Conservation (phyloP, 2,329 filamentous ascomycete genomes). For the Xenoacremonium recifei region DNA sequence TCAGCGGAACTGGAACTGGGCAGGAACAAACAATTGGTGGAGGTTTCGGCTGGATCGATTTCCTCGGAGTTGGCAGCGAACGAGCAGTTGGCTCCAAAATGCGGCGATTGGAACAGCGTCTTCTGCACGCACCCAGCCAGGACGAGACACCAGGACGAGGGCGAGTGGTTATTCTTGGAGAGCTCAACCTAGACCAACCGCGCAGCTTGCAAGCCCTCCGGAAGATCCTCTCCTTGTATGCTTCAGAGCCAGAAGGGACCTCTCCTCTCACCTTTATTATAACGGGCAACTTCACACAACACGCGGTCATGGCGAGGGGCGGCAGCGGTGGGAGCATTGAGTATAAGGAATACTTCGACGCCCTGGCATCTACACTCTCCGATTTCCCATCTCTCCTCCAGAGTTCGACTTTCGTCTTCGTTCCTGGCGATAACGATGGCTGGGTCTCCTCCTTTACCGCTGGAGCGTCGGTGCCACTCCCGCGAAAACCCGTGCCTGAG, state of each 20-base stretch:
- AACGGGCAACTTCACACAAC: constrained; percentile 76
- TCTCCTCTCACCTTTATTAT: constrained; percentile 79
- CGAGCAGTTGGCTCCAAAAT: constrained; percentile 79
- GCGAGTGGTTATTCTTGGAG: constrained; percentile 74
- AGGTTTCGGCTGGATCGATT: constrained; percentile 96
- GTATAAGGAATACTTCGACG: constrained; percentile 96
- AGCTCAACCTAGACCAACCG: constrained; percentile 83
- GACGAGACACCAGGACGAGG: constrained; percentile 40
- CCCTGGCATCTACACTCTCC: constrained; percentile 74
- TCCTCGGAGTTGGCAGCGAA: constrained; percentile 87
- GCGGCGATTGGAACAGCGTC: constrained; percentile 72
- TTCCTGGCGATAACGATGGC: constrained; percentile 96
- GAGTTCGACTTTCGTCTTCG: constrained; percentile 82
- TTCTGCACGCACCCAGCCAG: constrained; percentile 49
- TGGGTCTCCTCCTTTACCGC: constrained; percentile 86
- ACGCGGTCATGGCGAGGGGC: constrained; percentile 65
- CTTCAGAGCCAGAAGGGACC: constrained; percentile 58
- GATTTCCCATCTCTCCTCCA: constrained; percentile 82
- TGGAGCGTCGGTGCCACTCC: constrained; percentile 69
- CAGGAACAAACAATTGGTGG: constrained; percentile 65
- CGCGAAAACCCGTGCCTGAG: constrained; percentile 73
- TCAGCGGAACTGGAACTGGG: constrained; percentile 58
- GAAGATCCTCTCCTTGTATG: constrained; percentile 75
- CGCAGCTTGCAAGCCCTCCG: constrained; percentile 77
- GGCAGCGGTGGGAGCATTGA: constrained; percentile 81